Evolutionary conservation across 768 basidiomycete species (phyloP).

Genomic region (Boletus rubescentipes): DNA sequence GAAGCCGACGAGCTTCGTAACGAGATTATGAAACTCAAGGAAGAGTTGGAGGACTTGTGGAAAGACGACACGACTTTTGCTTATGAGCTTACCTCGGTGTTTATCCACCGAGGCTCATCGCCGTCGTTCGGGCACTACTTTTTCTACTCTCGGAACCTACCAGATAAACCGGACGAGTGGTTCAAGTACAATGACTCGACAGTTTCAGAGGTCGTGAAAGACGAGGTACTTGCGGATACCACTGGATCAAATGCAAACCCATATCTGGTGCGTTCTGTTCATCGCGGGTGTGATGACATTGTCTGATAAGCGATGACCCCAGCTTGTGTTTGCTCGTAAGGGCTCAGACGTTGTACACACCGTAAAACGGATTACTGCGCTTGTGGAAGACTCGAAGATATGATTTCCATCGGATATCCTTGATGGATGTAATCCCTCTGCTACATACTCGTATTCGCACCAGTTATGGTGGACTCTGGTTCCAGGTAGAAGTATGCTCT

Average conservation of each 20-base stretch:
- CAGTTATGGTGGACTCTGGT: constrained; percentile 7
- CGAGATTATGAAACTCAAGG: constrained; percentile 55
- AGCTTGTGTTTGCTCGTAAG: constrained; percentile 86
- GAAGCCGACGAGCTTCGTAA: constrained; percentile 59
- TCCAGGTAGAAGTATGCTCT: constrained; percentile 16
- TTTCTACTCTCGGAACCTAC: constrained; percentile 89
- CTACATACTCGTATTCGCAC: constrained; percentile 11
- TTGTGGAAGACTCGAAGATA: constrained; percentile 28
- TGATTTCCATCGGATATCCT: constrained; percentile 31
- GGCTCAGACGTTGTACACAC: constrained; percentile 79
- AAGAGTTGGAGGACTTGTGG: constrained; percentile 76
- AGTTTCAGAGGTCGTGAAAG: constrained; percentile 72
- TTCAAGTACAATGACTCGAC: constrained; percentile 97
- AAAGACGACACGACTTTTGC: constrained; percentile 58
- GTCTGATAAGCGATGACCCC: constrained; percentile 5
- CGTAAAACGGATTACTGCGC: constrained; percentile 58
- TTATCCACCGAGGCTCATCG: constrained; percentile 88
- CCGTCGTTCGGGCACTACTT: constrained; percentile 94
- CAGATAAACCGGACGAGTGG: constrained; percentile 78
- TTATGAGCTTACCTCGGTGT: constrained; percentile 93
- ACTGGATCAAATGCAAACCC: constrained; percentile 91
- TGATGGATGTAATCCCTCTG: constrained; percentile 18
- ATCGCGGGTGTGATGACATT: constrained; percentile 1
- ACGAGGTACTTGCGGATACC: constrained; percentile 86
- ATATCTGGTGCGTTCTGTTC: constrained; percentile 62